These are phyloP conservation scores for Fraxinus angustifolia DNA, from an alignment of 305 asterid species.

Conservation along the genomic window DNA sequence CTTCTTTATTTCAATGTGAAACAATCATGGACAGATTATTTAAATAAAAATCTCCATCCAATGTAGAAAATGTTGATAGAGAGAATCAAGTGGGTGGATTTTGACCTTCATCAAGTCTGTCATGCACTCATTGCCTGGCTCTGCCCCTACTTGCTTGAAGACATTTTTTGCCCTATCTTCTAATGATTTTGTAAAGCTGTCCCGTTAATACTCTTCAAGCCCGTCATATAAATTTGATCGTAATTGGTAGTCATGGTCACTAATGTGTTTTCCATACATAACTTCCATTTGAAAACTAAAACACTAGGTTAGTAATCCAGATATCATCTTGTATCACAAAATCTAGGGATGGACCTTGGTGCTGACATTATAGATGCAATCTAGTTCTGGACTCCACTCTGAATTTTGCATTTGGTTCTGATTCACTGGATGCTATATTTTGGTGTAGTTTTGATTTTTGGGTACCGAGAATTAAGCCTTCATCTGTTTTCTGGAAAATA, in stretches of 20 bases:
- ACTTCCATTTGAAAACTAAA: not conserved
- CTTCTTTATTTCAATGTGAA: not conserved
- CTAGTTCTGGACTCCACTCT: not conserved
- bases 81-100: not conserved
- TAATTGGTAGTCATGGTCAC: not conserved
- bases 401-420: not conserved
- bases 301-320: not conserved
- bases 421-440: not conserved
- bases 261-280: not conserved
- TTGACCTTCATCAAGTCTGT: not conserved
- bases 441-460: not conserved
- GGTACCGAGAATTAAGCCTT: not conserved
- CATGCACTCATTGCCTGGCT: not conserved
- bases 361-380: not conserved
- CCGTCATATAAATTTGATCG: not conserved
- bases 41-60: not conserved
- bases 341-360: not conserved
- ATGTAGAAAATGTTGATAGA: not conserved
- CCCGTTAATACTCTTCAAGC: not conserved
- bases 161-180: not conserved
- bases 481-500: conserved; percentile 2
- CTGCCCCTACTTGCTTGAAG: not conserved
- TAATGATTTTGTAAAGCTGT: not conserved
- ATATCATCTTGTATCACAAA: not conserved
- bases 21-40: not conserved